These are phyloP conservation scores for Thinopyrum elongatum DNA, from an alignment of 176 grass and related monocot species.

Conservation along the genomic window DNA sequence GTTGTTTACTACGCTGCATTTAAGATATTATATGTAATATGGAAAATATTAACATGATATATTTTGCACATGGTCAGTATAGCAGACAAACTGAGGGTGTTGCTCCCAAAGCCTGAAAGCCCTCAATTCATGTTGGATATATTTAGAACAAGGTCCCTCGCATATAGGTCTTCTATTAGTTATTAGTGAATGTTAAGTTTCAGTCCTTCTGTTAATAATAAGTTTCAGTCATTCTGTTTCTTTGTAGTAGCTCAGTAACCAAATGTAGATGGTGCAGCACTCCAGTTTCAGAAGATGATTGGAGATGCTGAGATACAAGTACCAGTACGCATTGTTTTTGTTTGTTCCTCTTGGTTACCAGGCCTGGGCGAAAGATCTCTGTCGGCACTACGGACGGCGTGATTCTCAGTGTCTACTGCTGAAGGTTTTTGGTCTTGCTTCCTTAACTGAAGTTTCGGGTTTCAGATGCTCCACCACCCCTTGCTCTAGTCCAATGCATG, in stretches of 20 bases:
- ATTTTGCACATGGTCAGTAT: background rate
- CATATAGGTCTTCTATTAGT: background rate
- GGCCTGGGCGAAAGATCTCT: too few relatives aligned
- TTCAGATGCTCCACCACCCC: background rate
- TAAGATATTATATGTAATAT: background rate
- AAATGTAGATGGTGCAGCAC: background rate
- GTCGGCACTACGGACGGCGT: too few relatives aligned
- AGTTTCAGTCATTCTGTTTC: too few relatives aligned
- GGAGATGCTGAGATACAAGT: background rate
- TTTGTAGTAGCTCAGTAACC: background rate
- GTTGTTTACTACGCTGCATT: background rate
- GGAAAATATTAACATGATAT: background rate
- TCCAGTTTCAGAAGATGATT: background rate
- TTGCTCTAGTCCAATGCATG: background rate
- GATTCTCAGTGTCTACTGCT: background rate
- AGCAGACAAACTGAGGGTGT: background rate
- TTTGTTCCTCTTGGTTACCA: too few relatives aligned
- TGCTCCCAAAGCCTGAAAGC: slow-evolving; percentile 3
- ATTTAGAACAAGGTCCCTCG: slow-evolving; percentile 1
- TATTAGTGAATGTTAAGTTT: background rate
- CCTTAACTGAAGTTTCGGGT: background rate
- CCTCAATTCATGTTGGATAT: background rate
- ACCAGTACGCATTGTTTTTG: background rate
- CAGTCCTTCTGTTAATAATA: too few relatives aligned
- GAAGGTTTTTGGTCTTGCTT: background rate